A percentile compares a stretch with the other conserved stretches of the same genome.
Evolutionary conservation across 768 basidiomycete species (phyloP).

Genomic region (Tubosaeta brunneosetosa): DNA sequence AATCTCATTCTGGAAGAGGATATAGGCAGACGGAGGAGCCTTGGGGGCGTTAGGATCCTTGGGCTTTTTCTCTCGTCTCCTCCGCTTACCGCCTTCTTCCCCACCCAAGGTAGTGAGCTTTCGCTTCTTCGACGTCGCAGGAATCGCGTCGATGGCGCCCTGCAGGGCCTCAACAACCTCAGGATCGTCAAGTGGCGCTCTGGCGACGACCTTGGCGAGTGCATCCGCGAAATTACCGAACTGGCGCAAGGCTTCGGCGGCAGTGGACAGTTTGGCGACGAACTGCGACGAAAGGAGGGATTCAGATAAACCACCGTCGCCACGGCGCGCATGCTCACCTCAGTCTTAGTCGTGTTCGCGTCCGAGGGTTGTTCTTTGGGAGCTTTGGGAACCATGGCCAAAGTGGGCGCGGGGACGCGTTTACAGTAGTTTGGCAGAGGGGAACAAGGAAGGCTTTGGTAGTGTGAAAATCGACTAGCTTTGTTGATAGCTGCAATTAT

Average conservation of each 20-base stretch:
- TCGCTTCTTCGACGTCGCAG: slow-evolving; percentile 45
- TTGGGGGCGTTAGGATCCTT: slow-evolving; percentile 95
- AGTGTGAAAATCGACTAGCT: slow-evolving; percentile 36
- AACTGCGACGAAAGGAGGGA: slow-evolving; percentile 40
- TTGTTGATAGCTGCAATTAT: slow-evolving; percentile 38
- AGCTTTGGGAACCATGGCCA: slow-evolving; percentile 24
- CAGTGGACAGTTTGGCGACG: slow-evolving; percentile 46
- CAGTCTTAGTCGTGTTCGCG: slow-evolving; percentile 25
- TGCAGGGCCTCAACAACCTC: slow-evolving; percentile 27
- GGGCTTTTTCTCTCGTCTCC: slow-evolving; percentile 49
- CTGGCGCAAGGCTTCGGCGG: slow-evolving; percentile 61
- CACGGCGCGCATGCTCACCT: slow-evolving; percentile 23
- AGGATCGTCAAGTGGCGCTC: slow-evolving; percentile 32
- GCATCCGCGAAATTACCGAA: slow-evolving; percentile 58
- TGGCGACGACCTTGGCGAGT: slow-evolving; percentile 48
- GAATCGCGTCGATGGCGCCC: slow-evolving; percentile 28
- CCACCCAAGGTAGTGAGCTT: slow-evolving; percentile 34
- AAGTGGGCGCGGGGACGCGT: slow-evolving; percentile 22
- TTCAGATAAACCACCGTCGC: slow-evolving; percentile 15
- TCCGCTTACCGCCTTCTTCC: slow-evolving; percentile 36
- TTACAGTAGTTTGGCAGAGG: slow-evolving; percentile 18
- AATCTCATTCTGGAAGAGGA: slow-evolving; percentile 91
- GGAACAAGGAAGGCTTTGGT: slow-evolving; percentile 37
- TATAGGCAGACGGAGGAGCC: slow-evolving; percentile 87
- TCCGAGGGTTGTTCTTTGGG: slow-evolving; percentile 24